phyloP scores from a whole-genome alignment of 345 rosid species.

The Syzygium aromaticum region DNA sequence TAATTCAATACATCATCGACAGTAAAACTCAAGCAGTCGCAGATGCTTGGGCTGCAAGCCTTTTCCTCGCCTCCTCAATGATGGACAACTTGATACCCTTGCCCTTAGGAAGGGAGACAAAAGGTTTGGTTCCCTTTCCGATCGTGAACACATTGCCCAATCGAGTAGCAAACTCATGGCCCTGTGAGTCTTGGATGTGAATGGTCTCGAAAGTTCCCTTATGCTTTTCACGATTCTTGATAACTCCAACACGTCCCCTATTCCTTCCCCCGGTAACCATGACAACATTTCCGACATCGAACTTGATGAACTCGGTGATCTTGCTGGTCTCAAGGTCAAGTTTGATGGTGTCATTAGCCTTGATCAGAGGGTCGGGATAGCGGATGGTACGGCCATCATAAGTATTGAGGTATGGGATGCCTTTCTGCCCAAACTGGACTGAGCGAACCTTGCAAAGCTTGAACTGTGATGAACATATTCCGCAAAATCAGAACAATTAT shows the following conservation, averaged over 20 bases:
- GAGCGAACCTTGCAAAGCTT: slow-evolving; percentile 83
- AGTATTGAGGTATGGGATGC: slow-evolving; percentile 73
- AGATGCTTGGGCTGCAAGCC: slow-evolving; percentile 51
- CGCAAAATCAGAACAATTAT: neutral
- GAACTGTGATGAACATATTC: slow-evolving; percentile 27
- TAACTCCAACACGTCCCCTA: slow-evolving; percentile 79
- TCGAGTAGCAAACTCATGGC: slow-evolving; percentile 88
- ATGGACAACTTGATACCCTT: slow-evolving; percentile 77
- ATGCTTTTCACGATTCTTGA: slow-evolving; percentile 78
- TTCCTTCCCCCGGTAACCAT: slow-evolving; percentile 94
- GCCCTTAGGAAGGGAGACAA: slow-evolving; percentile 88
- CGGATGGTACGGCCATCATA: slow-evolving; percentile 89
- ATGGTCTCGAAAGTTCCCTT: slow-evolving; percentile 87
- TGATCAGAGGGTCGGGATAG: slow-evolving; percentile 86
- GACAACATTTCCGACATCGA: slow-evolving; percentile 80
- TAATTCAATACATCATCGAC: neutral
- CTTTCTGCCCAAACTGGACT: slow-evolving; percentile 67
- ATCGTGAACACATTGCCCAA: slow-evolving; percentile 67
- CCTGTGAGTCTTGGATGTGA: slow-evolving; percentile 62
- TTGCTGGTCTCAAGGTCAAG: slow-evolving; percentile 69
- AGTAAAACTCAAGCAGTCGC: slow-evolving; percentile 6
- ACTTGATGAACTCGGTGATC: slow-evolving; percentile 73
- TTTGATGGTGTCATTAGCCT: slow-evolving; percentile 80
- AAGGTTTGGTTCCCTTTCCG: slow-evolving; percentile 78
- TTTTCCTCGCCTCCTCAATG: slow-evolving; percentile 83